Evolutionary conservation across 164 flowering plant genomes (phyloP), one percentile per base, ranked within the genome.

Genomic region (Berberis vulgaris): DNA sequence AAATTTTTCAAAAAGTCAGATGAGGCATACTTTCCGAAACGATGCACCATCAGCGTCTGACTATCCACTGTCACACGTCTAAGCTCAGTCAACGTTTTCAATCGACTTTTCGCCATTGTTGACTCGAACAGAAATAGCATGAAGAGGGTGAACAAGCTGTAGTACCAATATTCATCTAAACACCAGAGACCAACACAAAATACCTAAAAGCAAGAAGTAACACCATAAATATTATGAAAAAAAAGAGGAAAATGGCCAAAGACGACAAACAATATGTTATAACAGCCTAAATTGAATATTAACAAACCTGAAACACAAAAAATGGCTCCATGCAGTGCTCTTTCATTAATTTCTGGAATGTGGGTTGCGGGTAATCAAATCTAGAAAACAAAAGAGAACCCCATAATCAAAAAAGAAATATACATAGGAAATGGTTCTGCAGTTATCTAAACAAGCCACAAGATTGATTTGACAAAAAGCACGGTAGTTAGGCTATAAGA

Each of bases 171-270:
- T 62, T 94, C 99, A 77, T 94, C 99, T 81, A 94, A 80, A 74
- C 99, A 94, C 99, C 99, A 94, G 43, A 94, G 91, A 56, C 96
- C 96, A 68, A 94, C 99, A 78, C 97, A 94, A 71, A 94, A 94
- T 7, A 94, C 98, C 98, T 94, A 62, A 46, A 72, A 64, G 55
- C 44, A 52, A 12, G 49, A 43, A 50, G 64, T 53, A 72, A 39
- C 39, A 41, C 47, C 49, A 7, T 6, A 43, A 43, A 43, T 42
- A 10, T 13, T 7, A 58, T 10, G 43, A 26, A 26, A 5, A 12
- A 10, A 11, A 58, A 12, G 41, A 13, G 26, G 26, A 26, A 26
- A 26, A 26, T 26, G 26, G 26, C 26, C 26, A 26, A 26, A 26
- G 26, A 26, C 26, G 26, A 26, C 26, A 26, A 26, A 26, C 26